phyloP scores from a whole-genome alignment of 371 early-diverging fungal genomes.

The Rhizomucor pusillus region DNA sequence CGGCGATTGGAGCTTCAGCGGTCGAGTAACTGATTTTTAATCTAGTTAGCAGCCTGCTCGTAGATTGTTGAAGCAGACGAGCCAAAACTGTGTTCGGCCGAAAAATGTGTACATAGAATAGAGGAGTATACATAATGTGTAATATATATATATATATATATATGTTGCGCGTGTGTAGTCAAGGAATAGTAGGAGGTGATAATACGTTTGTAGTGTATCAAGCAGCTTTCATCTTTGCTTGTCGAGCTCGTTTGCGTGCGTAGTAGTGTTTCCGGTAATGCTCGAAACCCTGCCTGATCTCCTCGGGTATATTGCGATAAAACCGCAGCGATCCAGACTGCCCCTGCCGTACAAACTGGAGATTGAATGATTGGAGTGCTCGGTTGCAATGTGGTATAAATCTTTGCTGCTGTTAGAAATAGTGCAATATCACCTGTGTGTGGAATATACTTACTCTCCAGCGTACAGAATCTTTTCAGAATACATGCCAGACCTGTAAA shows the following conservation, averaged over 20 bases:
- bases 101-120: too few relatives aligned
- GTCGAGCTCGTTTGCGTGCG: conserved; percentile 48
- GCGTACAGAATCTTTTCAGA: conserved; percentile 64
- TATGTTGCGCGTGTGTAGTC: too few relatives aligned
- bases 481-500: conserved; percentile 64
- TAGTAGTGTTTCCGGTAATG: conserved; percentile 58
- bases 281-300: conserved; percentile 67
- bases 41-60: too few relatives aligned
- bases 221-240: conserved; percentile 35
- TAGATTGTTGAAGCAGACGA: too few relatives aligned
- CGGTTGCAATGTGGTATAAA: conserved; percentile 69
- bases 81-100: too few relatives aligned
- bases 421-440: too few relatives aligned
- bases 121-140: too few relatives aligned
- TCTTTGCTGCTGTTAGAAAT: conserved; percentile 23
- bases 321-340: conserved; percentile 54
- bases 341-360: conserved; percentile 57
- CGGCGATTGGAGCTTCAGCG: conserved; percentile 90
- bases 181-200: neutral
- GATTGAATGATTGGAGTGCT: conserved; percentile 64
- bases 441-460: conserved; percentile 48
- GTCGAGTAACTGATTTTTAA: conserved; percentile 81
- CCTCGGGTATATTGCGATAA: conserved; percentile 54
- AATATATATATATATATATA: too few relatives aligned
- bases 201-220: conserved; percentile 1